Base-by-base conservation (phyloP, 2,329 filamentous ascomycete genomes). In the Scortechinia acanthostroma region DNA sequence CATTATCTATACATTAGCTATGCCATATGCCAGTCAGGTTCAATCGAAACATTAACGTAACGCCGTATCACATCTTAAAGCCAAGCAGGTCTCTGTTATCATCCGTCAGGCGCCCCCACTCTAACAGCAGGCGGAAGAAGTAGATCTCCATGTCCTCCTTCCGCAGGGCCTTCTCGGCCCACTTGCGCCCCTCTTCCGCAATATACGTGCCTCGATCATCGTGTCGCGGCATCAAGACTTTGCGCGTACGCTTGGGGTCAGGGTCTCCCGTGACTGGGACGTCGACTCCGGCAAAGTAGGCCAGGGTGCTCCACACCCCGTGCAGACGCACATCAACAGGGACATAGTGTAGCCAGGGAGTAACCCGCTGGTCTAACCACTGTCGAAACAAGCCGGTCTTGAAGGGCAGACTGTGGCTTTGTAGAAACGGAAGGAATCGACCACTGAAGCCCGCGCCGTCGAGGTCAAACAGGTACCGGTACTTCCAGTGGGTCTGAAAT, bases 291-390 rank as follows among this genome's bases (percentile, higher is more conserved):
- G 35, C 35, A 19, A 40, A 40, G 17, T 40, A 40, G 6, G 35
- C 35, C 17, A 40, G 35, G 14, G 35, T 40, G 17, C 35, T 40
- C 35, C 35, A 40, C 6, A 40, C 10, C 6, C 17, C 35, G 35
- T 40, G 35, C 21, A 63, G 48, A 4, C 62, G 51, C 6, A 62
- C 68, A 52, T 83, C 77, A 51, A 83, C 67, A 0, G 81, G 81
- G 0, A 83, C 69, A 50, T 80, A 85, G 57, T 85, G 80, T 19
- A 66, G 62, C 81, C 81, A 86, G 0, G 75, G 68, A 14, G 77
- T 64, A 2, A 85, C 58, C 2, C 81, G 68, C 23, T 73, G 69
- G 51, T 83, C 80, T 52, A 80, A 79, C 81, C 81, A 86, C 46
- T 83, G 79, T 20, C 70, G 66, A 55, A 80, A 85, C 20, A 82